Conservation (phyloP, 2,329 filamentous ascomycete species). For the Capronia americana region DNA sequence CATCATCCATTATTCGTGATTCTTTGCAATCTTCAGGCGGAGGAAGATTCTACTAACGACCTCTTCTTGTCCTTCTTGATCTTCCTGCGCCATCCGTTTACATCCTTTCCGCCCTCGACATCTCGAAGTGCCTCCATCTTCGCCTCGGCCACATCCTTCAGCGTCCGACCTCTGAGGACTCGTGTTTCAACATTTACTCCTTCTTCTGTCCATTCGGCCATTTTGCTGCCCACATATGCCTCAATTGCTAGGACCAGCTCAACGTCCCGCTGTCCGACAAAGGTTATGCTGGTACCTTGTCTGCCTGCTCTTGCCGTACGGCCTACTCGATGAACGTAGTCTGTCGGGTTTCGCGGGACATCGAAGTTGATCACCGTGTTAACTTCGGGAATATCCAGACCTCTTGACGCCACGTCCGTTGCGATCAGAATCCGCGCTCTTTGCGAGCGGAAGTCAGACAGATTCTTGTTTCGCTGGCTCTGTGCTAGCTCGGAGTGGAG, state of each 20-base stretch:
- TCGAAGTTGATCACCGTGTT: constrained; percentile 93
- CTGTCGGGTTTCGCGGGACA: constrained; percentile 91
- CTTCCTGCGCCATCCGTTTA: constrained; percentile 76
- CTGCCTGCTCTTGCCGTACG: constrained; percentile 92
- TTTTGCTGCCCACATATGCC: constrained; percentile 75
- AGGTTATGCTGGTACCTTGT: constrained; percentile 79
- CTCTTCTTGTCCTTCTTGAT: constrained; percentile 41
- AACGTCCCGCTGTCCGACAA: constrained; percentile 93
- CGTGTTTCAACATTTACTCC: constrained; percentile 92
- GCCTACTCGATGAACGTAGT: constrained; percentile 96
- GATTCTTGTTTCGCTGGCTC: constrained; percentile 81
- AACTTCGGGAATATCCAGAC: constrained; percentile 93
- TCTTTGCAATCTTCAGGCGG: neutral
- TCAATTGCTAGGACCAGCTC: constrained; percentile 91
- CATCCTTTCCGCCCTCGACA: constrained; percentile 90
- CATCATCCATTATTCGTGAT: neutral
- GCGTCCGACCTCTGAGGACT: constrained; percentile 75
- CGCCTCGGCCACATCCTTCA: constrained; percentile 94
- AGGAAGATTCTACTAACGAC: neutral
- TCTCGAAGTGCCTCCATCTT: constrained; percentile 89
- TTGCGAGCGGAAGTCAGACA: constrained; percentile 87
- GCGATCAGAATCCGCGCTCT: constrained; percentile 90
- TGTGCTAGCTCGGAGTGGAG: constrained; percentile 89
- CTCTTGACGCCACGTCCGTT: constrained; percentile 91
- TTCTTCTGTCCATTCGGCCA: constrained; percentile 86